phyloP scores from a whole-genome alignment of 2,329 filamentous ascomycete species.

The Coniella vitis region DNA sequence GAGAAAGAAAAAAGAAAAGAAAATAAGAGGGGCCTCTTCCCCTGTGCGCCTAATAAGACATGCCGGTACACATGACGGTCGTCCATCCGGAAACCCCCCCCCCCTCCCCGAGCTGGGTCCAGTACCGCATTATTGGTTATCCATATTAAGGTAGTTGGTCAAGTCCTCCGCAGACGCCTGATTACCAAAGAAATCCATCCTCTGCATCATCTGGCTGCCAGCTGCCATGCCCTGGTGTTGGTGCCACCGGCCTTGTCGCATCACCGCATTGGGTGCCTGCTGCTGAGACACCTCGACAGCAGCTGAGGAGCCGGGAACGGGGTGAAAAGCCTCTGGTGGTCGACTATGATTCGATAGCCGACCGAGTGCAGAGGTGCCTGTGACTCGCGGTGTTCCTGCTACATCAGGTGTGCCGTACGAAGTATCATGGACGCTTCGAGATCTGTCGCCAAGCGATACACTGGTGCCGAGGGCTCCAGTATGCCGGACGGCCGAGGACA shows the following conservation, averaged over 20 bases:
- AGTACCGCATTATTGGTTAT: constrained; percentile 10
- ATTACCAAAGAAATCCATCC: constrained; percentile 6
- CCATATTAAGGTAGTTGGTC: constrained; percentile 12
- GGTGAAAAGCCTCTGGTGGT: neutral
- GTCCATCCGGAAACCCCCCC: no score
- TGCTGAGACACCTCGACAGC: constrained; percentile 4
- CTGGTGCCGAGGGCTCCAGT: neutral
- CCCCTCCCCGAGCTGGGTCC: no score
- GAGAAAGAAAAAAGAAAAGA: no score
- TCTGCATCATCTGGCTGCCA: constrained; percentile 3
- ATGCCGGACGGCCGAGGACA: constrained; percentile 8
- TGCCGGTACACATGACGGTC: no score
- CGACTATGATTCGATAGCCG: constrained; percentile 3
- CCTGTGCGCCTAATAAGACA: no score
- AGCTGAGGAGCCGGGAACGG: neutral
- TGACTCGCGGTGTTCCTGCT: neutral
- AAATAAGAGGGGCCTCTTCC: no score
- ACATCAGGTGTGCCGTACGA: constrained; percentile 1
- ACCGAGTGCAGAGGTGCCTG: neutral
- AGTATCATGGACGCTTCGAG: neutral
- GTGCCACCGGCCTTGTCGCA: constrained; percentile 4
- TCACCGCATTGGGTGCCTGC: neutral
- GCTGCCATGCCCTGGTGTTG: constrained; percentile 4
- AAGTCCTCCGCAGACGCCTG: constrained; percentile 6
- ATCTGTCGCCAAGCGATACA: neutral